Conservation (phyloP, 495 filamentous ascomycete genomes). For the Aspergillus taichungensis region DNA sequence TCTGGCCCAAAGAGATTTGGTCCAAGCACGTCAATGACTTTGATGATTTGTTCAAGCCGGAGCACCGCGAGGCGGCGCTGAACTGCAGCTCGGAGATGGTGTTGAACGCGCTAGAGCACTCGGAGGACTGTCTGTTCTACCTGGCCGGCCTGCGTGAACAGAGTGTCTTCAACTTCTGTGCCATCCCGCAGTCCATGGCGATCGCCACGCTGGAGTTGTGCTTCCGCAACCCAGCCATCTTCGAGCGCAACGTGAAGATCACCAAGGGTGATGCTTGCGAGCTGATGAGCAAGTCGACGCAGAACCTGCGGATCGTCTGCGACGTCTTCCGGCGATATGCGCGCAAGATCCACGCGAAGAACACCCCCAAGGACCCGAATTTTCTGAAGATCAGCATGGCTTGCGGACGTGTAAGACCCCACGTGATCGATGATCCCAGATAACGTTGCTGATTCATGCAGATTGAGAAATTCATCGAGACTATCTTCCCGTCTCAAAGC, state of each 20-base stretch:
- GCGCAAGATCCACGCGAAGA: constrained; percentile 85
- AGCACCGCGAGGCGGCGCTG: constrained; percentile 70
- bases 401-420: constrained; percentile 67
- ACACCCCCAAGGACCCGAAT: constrained; percentile 86
- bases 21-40: constrained; percentile 85
- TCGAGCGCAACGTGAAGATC: constrained; percentile 87
- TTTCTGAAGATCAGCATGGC: constrained; percentile 87
- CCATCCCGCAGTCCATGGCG: constrained; percentile 97
- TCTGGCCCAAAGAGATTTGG: constrained; percentile 96
- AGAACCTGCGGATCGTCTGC: constrained; percentile 73
- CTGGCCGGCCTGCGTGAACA: constrained; percentile 93
- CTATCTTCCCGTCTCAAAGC: constrained; percentile 73
- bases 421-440: not conserved
- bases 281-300: constrained; percentile 84
- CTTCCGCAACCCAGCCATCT: constrained; percentile 86
- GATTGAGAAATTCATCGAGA: constrained; percentile 97
- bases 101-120: constrained; percentile 75
- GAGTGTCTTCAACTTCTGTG: constrained; percentile 98
- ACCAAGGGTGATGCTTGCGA: constrained; percentile 89
- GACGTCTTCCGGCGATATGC: constrained; percentile 68
- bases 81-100: constrained; percentile 94
- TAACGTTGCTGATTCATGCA: constrained; percentile 29
- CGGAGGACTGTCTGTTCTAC: constrained; percentile 92
- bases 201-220: constrained; percentile 87
- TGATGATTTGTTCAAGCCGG: constrained; percentile 77